These are phyloP conservation scores for Colletotrichum australisinense DNA, from an alignment of 2,329 filamentous ascomycete species.

Conservation along the genomic window DNA sequence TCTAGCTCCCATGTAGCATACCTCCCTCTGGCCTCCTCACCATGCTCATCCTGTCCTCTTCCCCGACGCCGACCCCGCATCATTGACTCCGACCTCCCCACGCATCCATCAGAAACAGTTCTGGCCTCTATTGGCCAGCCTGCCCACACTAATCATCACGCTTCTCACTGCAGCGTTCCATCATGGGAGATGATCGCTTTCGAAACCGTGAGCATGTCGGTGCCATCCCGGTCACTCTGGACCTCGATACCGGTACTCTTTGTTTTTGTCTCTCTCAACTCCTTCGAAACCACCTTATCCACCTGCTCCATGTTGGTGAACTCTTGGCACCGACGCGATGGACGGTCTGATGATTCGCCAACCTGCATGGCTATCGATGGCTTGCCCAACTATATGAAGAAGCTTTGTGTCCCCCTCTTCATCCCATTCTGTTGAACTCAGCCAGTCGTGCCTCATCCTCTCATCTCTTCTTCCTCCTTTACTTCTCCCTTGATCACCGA, in stretches of 20 bases:
- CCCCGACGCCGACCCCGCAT: slow-evolving; percentile 26
- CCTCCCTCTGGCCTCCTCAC: not conserved
- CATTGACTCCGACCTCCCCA: slow-evolving; percentile 29
- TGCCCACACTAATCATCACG: slow-evolving; percentile 19
- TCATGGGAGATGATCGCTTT: slow-evolving; percentile 29
- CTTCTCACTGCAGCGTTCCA: slow-evolving; percentile 25
- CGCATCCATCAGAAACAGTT: slow-evolving; percentile 27
- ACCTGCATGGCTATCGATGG: not conserved
- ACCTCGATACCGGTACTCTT: slow-evolving; percentile 1
- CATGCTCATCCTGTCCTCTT: not conserved
- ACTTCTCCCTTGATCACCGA: not conserved
- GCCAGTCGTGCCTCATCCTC: slow-evolving; percentile 12
- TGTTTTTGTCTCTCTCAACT: not conserved
- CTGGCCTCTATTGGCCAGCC: slow-evolving; percentile 18
- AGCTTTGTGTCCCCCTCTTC: not conserved
- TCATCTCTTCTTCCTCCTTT: slow-evolving; percentile 1
- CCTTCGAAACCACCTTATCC: slow-evolving; percentile 22
- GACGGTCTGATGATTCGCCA: slow-evolving; percentile 24
- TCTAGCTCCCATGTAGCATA: not conserved
- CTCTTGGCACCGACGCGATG: slow-evolving; percentile 32
- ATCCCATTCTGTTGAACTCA: not conserved
- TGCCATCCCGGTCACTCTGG: slow-evolving; percentile 18
- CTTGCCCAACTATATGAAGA: slow-evolving; percentile 26
- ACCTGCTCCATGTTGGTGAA: slow-evolving; percentile 25
- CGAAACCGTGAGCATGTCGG: slow-evolving; percentile 5